Conservation (phyloP, 2,329 filamentous ascomycete genomes). For the Cryphonectria parasitica region DNA sequence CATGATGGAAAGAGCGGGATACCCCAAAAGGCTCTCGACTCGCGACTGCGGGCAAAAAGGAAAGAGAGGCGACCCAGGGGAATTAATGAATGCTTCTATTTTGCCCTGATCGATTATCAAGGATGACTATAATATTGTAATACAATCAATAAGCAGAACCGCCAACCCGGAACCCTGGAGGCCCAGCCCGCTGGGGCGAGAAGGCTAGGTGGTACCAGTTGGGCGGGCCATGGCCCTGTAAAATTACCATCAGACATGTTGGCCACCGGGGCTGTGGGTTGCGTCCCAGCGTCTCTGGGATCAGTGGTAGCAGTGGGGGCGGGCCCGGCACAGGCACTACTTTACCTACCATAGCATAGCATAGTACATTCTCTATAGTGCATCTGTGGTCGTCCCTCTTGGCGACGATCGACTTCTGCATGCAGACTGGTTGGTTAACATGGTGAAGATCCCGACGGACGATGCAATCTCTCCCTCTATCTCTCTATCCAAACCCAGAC, state of each 20-base stretch:
- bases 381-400: background rate
- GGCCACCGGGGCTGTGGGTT: background rate
- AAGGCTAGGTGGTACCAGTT: background rate
- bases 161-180: background rate
- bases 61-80: background rate
- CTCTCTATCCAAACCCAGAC: background rate
- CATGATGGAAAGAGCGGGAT: background rate
- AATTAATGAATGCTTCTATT: background rate
- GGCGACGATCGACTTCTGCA: constrained; percentile 4
- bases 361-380: background rate
- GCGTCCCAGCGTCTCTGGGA: background rate
- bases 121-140: background rate
- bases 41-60: background rate
- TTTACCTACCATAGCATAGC: no score
- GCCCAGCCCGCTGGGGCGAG: background rate
- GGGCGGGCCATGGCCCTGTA: background rate
- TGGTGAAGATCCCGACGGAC: background rate
- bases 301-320: constrained; percentile 6
- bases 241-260: background rate
- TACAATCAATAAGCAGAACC: background rate
- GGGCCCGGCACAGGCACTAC: background rate
- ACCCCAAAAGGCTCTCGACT: background rate
- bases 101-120: background rate
- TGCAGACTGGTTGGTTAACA: background rate
- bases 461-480: background rate